phyloP scores from a whole-genome alignment of 192 early-diverging fungal species.

The Entomortierella lignicola region DNA sequence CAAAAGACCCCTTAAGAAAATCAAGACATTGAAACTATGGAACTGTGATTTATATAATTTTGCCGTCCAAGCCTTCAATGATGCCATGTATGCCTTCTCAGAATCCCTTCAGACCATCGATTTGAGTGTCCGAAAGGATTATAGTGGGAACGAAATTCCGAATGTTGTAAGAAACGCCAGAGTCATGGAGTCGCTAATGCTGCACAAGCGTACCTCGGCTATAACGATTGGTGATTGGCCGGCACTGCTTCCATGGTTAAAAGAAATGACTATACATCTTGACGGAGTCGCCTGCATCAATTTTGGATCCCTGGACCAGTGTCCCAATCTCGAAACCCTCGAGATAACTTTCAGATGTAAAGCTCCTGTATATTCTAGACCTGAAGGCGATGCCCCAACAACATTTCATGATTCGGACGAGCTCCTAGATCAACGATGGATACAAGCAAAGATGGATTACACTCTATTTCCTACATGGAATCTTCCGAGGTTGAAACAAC shows the following conservation, averaged over 20 bases:
- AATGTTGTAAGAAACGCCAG: not conserved
- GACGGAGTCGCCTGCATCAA: not conserved
- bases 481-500: not conserved
- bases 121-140: not conserved
- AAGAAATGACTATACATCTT: not conserved
- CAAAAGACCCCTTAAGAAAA: not conserved
- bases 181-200: not conserved
- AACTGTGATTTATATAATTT: not conserved
- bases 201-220: not conserved
- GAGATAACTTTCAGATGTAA: not conserved
- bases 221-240: not conserved
- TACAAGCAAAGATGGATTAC: not conserved
- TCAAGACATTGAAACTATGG: not conserved
- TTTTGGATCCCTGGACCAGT: conserved; percentile 11
- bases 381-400: not conserved
- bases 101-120: not conserved
- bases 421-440: not conserved
- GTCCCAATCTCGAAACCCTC: conserved; percentile 12
- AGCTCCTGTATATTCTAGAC: not conserved
- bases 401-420: not conserved
- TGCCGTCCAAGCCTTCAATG: conserved; percentile 12
- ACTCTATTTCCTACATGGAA: conserved; percentile 6
- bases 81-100: conserved; percentile 7
- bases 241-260: not conserved
- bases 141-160: no score